Evolutionary conservation across 257 asterid genomes (phyloP).

Genomic region (Solanum okadae): DNA sequence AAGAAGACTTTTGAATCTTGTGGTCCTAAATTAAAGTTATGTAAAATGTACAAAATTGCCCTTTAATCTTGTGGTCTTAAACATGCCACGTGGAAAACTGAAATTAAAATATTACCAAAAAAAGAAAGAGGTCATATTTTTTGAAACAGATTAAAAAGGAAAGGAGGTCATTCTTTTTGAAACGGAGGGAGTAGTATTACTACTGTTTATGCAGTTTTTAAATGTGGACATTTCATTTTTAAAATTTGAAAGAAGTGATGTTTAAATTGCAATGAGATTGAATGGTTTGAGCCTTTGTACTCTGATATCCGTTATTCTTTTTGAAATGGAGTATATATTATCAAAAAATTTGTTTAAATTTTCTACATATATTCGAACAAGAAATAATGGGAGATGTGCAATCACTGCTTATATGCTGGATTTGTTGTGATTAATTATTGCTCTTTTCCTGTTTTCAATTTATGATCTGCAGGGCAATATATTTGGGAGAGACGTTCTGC

Average conservation of each 20-base stretch:
- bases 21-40: too few relatives aligned
- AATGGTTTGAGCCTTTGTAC: background rate
- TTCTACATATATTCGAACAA: background rate
- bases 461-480: constrained; percentile 64
- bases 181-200: background rate
- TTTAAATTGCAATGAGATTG: background rate
- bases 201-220: background rate
- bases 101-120: too few relatives aligned
- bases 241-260: background rate
- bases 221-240: background rate
- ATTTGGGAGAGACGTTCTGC: constrained; percentile 98
- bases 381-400: background rate
- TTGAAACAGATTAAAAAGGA: too few relatives aligned
- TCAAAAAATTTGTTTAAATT: background rate
- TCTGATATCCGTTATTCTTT: background rate
- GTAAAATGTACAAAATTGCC: too few relatives aligned
- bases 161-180: too few relatives aligned
- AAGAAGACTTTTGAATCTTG: too few relatives aligned
- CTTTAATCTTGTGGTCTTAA: too few relatives aligned
- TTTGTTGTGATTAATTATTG: background rate
- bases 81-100: too few relatives aligned
- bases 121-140: too few relatives aligned
- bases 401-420: background rate
- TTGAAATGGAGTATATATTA: background rate
- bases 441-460: background rate